These are phyloP conservation scores for Tulasnella sp. DNA, from an alignment of 768 basidiomycete genomes.

Conservation along the genomic window DNA sequence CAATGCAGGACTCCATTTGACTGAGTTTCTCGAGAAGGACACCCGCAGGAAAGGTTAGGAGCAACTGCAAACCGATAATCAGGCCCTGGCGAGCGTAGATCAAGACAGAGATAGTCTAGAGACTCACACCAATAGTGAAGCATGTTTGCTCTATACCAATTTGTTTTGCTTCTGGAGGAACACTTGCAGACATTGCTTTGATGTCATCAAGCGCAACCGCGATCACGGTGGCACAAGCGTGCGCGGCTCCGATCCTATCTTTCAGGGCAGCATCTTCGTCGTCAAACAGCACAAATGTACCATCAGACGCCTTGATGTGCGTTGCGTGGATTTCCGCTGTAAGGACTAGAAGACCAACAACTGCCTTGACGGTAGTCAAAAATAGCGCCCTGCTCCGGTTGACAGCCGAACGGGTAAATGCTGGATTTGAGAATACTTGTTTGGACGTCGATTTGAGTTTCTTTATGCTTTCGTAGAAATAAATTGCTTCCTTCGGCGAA, in stretches of 20 bases:
- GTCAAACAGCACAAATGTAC: neutral
- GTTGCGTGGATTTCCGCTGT: slow-evolving; percentile 11
- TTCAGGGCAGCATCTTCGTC: slow-evolving; percentile 1
- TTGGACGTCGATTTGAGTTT: neutral
- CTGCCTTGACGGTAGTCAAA: neutral
- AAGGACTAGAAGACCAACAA: neutral
- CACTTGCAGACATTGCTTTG: neutral
- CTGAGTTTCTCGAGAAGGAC: neutral
- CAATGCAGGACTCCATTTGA: neutral
- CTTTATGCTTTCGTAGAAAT: neutral
- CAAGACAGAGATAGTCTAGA: neutral
- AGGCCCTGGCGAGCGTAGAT: neutral
- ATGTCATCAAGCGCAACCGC: slow-evolving; percentile 1
- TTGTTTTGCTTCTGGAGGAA: neutral
- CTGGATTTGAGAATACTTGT: neutral
- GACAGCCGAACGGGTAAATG: neutral
- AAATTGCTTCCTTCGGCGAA: neutral
- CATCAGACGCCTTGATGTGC: neutral
- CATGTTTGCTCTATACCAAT: neutral
- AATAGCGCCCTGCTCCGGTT: slow-evolving; percentile 3
- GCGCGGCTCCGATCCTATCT: neutral
- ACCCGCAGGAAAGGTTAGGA: neutral
- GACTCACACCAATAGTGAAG: slow-evolving; percentile 6
- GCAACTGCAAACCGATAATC: neutral
- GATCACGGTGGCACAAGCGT: neutral